Evolutionary conservation across 352 stramenopile genomes (phyloP).

Genomic region (Thalassiosira hispida): DNA sequence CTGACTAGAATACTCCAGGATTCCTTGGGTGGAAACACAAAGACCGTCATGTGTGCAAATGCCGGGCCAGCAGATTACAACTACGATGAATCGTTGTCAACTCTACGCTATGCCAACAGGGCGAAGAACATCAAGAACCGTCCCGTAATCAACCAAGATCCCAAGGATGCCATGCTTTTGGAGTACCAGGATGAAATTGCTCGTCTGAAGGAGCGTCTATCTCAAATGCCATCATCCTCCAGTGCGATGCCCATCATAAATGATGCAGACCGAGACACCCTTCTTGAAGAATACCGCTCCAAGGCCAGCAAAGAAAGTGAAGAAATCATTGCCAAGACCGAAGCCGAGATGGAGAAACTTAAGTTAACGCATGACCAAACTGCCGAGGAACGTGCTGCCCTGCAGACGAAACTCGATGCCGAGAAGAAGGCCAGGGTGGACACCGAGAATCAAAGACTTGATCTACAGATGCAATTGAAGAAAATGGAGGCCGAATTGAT

Average conservation of each 20-base stretch:
- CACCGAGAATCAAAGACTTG: conserved; percentile 83
- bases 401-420: conserved; percentile 88
- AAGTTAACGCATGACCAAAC: conserved; percentile 71
- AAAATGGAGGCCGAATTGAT: conserved; percentile 93
- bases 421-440: conserved; percentile 86
- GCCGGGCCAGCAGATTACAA: conserved; percentile 97
- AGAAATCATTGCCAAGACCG: conserved; percentile 49
- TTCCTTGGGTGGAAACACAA: conserved; percentile 94
- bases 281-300: conserved; percentile 19
- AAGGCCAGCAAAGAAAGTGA: conserved; percentile 75
- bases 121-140: conserved; percentile 99
- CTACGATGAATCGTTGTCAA: conserved; percentile 98
- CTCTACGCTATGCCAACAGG: conserved; percentile 96
- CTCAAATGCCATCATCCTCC: conserved; percentile 40
- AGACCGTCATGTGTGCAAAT: conserved; percentile 98
- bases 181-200: conserved; percentile 97
- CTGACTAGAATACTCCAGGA: conserved; percentile 96
- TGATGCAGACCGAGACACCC: conserved; percentile 24
- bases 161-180: conserved; percentile 96
- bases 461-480: conserved; percentile 89
- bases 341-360: conserved; percentile 71
- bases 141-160: conserved; percentile 98
- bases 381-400: conserved; percentile 83
- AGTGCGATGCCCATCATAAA: background rate
- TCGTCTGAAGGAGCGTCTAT: conserved; percentile 85